phyloP scores from a whole-genome alignment of 352 stramenopile genomes.

The Hyaloperonospora arabidopsidis region DNA sequence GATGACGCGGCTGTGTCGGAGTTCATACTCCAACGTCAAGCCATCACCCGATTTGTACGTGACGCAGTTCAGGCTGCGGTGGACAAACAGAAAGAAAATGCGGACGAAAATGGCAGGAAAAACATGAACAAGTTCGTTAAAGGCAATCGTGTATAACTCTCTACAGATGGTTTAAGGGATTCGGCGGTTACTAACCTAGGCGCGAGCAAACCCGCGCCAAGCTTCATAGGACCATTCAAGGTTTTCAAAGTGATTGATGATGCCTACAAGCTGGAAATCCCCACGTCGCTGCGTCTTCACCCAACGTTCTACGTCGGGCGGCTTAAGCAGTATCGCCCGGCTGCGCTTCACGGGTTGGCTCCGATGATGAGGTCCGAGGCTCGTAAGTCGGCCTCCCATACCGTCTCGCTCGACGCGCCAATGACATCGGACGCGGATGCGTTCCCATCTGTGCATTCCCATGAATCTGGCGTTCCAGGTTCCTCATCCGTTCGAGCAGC shows the following conservation, averaged over 20 bases:
- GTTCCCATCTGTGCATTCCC: too few relatives aligned
- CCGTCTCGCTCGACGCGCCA: too few relatives aligned
- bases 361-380: too few relatives aligned
- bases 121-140: not conserved
- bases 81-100: not conserved
- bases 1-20: not conserved
- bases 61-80: not conserved
- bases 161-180: not conserved
- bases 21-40: not conserved
- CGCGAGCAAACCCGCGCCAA: not conserved
- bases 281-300: not conserved
- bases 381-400: too few relatives aligned
- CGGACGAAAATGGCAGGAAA: conserved; percentile 2
- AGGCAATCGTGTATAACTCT: not conserved
- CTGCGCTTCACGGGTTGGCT: not conserved
- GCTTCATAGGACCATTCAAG: not conserved
- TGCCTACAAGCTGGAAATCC: conserved; percentile 2
- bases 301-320: conserved; percentile 1
- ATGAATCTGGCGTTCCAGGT: too few relatives aligned
- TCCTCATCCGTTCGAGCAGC: too few relatives aligned
- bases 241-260: not conserved
- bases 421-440: too few relatives aligned
- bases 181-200: not conserved
- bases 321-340: not conserved
- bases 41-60: not conserved